Evolutionary conservation across 192 early-diverging fungal species (phyloP).

Genomic region (Coemansia furcata): DNA sequence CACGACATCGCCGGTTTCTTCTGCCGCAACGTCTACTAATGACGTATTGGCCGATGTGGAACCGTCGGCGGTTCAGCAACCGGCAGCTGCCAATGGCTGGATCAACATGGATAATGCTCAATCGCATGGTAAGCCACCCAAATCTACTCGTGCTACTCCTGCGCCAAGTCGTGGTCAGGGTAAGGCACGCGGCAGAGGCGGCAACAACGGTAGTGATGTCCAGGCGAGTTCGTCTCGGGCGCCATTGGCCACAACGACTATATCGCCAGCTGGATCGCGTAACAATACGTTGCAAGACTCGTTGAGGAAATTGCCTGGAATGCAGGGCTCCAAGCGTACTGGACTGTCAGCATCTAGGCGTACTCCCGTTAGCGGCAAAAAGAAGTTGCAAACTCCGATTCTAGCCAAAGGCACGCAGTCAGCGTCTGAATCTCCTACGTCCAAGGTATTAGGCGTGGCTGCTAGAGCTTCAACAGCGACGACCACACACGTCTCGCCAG

Average conservation of each 20-base stretch:
- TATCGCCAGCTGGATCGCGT: slow-evolving; percentile 2
- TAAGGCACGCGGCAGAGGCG: not conserved
- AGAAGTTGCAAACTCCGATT: not conserved
- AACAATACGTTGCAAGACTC: slow-evolving; percentile 29
- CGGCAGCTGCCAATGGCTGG: slow-evolving; percentile 8
- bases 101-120: slow-evolving; percentile 18
- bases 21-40: not conserved
- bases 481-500: not conserved
- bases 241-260: not conserved
- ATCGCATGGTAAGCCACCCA: not conserved
- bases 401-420: not conserved
- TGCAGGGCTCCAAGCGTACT: slow-evolving; percentile 22
- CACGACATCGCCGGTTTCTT: not conserved
- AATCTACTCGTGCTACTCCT: not conserved
- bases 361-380: not conserved
- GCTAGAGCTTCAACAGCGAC: not conserved
- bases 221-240: not conserved
- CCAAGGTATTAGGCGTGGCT: not conserved
- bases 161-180: not conserved
- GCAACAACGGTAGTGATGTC: not conserved
- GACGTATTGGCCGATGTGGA: not conserved
- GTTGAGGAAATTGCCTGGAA: slow-evolving; percentile 28
- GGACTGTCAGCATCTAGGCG: slow-evolving; percentile 23
- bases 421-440: not conserved
- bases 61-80: not conserved